phyloP scores from a whole-genome alignment of 768 basidiomycete species.

The Coprinellus micaceus region DNA sequence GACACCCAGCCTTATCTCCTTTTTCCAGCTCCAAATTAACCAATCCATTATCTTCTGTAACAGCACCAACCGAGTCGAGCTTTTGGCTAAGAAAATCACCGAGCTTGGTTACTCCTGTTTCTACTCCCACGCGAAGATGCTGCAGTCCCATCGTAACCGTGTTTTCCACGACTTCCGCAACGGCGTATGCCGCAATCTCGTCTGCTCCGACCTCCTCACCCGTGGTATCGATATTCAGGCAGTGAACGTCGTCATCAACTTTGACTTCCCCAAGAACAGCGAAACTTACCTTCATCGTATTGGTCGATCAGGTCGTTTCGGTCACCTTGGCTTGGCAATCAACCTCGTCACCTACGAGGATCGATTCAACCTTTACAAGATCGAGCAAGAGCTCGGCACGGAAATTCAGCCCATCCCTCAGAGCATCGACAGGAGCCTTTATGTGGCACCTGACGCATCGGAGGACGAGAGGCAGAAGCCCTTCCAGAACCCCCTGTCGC shows the following conservation, averaged over 20 bases:
- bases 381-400: constrained; percentile 97
- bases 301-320: constrained; percentile 95
- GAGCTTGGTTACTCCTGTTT: constrained; percentile 99
- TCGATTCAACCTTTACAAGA: constrained; percentile 94
- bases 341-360: constrained; percentile 98
- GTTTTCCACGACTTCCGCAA: constrained; percentile 99
- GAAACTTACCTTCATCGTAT: constrained; percentile 99
- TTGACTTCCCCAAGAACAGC: constrained; percentile 98
- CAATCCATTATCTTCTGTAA: constrained; percentile 99
- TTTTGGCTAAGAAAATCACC: constrained; percentile 98
- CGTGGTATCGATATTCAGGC: constrained; percentile 99
- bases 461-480: constrained; percentile 40
- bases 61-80: constrained; percentile 98
- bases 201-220: constrained; percentile 95
- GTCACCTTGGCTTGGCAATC: constrained; percentile 95
- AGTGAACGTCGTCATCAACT: constrained; percentile 99
- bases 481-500: constrained; percentile 30
- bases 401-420: constrained; percentile 96
- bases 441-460: constrained; percentile 74
- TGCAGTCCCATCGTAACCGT: constrained; percentile 96
- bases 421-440: constrained; percentile 84
- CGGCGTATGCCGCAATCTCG: constrained; percentile 96
- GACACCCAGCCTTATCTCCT: constrained; percentile 4
- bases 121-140: constrained; percentile 99
- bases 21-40: constrained; percentile 92